Conservation (phyloP, 2,329 filamentous ascomycete genomes). For the Xylaria arbuscula region DNA sequence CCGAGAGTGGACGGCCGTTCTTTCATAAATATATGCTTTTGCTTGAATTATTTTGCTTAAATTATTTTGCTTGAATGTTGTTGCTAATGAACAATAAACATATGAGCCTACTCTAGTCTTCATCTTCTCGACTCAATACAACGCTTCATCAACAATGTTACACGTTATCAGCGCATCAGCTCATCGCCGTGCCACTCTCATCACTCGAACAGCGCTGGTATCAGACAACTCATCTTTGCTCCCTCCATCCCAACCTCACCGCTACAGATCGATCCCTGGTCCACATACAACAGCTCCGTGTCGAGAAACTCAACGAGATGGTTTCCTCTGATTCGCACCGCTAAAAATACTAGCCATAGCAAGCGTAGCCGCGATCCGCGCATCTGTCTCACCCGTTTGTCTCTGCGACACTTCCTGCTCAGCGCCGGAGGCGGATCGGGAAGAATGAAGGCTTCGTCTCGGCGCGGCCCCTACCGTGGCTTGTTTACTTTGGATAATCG, state of each 20-base stretch:
- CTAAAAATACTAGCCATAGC: conserved; percentile 22
- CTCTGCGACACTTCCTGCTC: conserved; percentile 14
- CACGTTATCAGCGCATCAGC: neutral
- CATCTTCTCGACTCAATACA: neutral
- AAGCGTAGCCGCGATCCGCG: conserved; percentile 31
- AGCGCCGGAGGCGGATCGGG: neutral
- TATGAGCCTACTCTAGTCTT: too few relatives aligned
- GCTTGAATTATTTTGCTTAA: too few relatives aligned
- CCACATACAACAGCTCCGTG: too few relatives aligned
- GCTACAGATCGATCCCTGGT: neutral
- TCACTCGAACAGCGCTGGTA: neutral
- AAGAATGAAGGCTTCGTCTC: conserved; percentile 12
- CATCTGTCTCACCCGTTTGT: conserved; percentile 12
- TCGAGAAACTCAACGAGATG: neutral
- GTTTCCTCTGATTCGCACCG: conserved; percentile 15
- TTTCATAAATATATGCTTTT: too few relatives aligned
- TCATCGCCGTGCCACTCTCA: neutral
- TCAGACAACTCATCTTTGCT: neutral
- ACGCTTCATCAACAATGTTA: neutral
- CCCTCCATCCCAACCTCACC: neutral
- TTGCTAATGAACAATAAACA: too few relatives aligned
- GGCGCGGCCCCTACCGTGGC: neutral
- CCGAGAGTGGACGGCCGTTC: too few relatives aligned
- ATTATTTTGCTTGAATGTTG: too few relatives aligned
- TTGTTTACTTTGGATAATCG: neutral